phyloP scores from a whole-genome alignment of 2,329 filamentous ascomycete genomes.

The Didymella exigua region DNA sequence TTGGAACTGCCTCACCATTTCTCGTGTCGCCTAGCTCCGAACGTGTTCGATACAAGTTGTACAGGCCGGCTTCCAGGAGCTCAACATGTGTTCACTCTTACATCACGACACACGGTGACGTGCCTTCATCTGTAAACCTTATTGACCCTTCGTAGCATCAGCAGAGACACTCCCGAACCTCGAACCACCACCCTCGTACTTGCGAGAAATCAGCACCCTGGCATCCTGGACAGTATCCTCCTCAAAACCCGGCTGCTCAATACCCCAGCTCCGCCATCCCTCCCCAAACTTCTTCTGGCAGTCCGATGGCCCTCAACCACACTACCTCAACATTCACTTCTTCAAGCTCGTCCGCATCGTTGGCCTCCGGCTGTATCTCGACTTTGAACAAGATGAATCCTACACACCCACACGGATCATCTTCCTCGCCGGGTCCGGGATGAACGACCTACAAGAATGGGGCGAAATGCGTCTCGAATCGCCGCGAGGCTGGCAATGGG shows the following conservation, averaged over 20 bases:
- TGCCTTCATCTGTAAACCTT: not conserved
- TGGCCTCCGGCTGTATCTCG: slow-evolving; percentile 80
- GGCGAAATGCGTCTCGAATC: slow-evolving; percentile 77
- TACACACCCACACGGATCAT: slow-evolving; percentile 95
- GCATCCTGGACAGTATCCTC: slow-evolving; percentile 83
- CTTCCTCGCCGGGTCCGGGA: slow-evolving; percentile 86
- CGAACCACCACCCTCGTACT: slow-evolving; percentile 50
- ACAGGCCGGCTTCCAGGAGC: slow-evolving; percentile 1
- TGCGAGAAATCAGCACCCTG: slow-evolving; percentile 85
- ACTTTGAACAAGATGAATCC: slow-evolving; percentile 91
- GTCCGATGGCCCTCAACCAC: slow-evolving; percentile 83
- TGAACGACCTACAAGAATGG: slow-evolving; percentile 90
- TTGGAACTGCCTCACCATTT: not conserved
- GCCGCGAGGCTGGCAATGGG: slow-evolving; percentile 89
- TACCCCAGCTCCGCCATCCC: slow-evolving; percentile 75
- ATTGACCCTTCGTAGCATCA: slow-evolving; percentile 20
- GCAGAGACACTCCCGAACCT: slow-evolving; percentile 23
- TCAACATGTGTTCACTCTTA: not conserved
- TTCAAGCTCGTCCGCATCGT: slow-evolving; percentile 81
- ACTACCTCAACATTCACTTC: slow-evolving; percentile 83
- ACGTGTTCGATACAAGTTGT: not conserved
- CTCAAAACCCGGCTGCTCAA: slow-evolving; percentile 79
- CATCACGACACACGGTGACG: not conserved
- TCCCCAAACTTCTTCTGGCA: slow-evolving; percentile 80
- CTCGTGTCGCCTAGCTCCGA: not conserved